phyloP scores from a whole-genome alignment of 2,329 filamentous ascomycete genomes.

The Fusarium mangiferae region DNA sequence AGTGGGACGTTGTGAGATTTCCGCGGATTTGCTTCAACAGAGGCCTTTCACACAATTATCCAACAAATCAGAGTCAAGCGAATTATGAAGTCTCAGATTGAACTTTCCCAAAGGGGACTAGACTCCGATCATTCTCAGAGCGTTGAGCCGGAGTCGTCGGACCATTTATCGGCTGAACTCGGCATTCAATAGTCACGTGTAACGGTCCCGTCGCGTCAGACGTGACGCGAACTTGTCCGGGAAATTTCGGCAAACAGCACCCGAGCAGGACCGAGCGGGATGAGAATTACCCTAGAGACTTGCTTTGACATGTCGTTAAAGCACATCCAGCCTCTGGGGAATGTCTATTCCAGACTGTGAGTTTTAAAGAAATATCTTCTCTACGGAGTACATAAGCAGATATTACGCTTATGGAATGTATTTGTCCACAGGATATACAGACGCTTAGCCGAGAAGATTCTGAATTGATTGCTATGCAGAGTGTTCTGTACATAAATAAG shows the following conservation, averaged over 20 bases:
- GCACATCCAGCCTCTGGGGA: background rate
- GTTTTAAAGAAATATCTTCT: rapidly evolving
- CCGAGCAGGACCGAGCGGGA: background rate
- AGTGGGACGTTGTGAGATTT: background rate
- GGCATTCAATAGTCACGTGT: background rate
- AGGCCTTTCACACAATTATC: background rate
- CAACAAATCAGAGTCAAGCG: background rate
- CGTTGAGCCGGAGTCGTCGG: background rate
- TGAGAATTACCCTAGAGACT: background rate
- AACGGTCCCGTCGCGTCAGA: background rate
- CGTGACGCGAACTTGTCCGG: background rate
- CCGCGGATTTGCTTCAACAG: background rate
- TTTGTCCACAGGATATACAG: rapidly evolving
- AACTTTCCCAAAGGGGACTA: background rate
- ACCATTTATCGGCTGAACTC: background rate
- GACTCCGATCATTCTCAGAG: background rate
- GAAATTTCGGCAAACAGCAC: background rate
- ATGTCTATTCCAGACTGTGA: background rate
- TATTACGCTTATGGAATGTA: rapidly evolving
- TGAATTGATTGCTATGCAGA: rapidly evolving
- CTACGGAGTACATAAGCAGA: rapidly evolving
- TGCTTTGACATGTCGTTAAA: too few relatives aligned
- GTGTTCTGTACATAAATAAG: rapidly evolving
- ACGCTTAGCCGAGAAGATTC: rapidly evolving
- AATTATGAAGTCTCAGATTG: background rate